Base-by-base conservation (phyloP, 208 protist species). In the Angomonas deanei region DNA sequence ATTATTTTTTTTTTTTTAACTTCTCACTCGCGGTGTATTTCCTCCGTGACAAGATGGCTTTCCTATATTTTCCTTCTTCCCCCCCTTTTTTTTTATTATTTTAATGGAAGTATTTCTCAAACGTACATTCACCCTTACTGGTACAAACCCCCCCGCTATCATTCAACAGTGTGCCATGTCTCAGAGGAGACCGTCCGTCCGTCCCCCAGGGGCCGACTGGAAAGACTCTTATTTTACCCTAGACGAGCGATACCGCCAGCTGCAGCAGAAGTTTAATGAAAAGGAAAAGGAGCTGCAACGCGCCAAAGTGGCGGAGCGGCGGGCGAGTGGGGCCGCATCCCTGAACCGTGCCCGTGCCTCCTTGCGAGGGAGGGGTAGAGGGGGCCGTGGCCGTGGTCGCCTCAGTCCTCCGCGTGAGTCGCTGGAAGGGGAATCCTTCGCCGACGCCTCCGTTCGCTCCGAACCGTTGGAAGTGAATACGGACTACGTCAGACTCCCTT, bases 181-280 rank as follows among this genome's bases (percentile, higher is more conserved):
- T 17, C 42, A 30, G 36, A 55, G 31, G 17, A 57, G 66, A 5
- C 27, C 68, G 19, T 59, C 68, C 1, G 66, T 70, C 24, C 78
- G 70, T 10, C 77, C 82, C 15, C 82, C 82, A 30, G 79, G 66
- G 6, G 68, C 39, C 19, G 83, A 96, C 58, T 96, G 90, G 90
- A 71, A 92, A 59, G 90, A 93, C 64, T 80, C 78, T 2, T 96
- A 84, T 64, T 84, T 84, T 58, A 62, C 60, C 28, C 77, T 96
- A 0, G 86, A 96, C 24, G 75, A 84, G 61, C 86, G 90, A 3
- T 80, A 92, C 50, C 87, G 84, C 0, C 85, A 84, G 34, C 66
- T 93, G 53, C 90, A 90, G 68, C 68, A 81, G 61, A 48, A 58
- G 26, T 68, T 87, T 28, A 89, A 91, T 46, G 83, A 78, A 46